Percentiles rank a stretch among this genome's conserved stretches.
Conservation (phyloP, 2,329 filamentous ascomycete species). For the Fusarium praegraminearum region DNA sequence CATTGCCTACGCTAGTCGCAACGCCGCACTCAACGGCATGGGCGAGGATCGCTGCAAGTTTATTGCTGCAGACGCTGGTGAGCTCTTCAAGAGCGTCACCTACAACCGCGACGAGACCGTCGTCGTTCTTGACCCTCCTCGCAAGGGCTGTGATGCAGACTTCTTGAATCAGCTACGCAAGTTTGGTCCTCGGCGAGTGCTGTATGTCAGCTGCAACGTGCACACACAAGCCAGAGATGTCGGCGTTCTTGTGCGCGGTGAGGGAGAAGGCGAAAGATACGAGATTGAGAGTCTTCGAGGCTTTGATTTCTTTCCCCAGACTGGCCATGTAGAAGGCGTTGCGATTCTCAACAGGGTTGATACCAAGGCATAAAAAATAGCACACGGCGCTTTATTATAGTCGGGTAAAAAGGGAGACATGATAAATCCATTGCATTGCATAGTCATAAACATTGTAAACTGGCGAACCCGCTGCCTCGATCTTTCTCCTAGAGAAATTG, state of each 20-base stretch:
- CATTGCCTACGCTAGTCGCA: slow-evolving; percentile 81
- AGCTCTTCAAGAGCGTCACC: slow-evolving; percentile 80
- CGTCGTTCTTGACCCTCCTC: slow-evolving; percentile 95
- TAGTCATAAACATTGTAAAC: slow-evolving; percentile 37
- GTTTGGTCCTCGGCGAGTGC: slow-evolving; percentile 82
- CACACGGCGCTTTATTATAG: slow-evolving; percentile 25
- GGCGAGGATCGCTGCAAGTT: slow-evolving; percentile 78
- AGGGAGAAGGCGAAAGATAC: slow-evolving; percentile 68
- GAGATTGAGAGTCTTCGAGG: slow-evolving; percentile 90
- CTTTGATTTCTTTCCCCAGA: slow-evolving; percentile 98
- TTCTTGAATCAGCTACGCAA: slow-evolving; percentile 85
- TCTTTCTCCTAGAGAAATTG: slow-evolving; percentile 9
- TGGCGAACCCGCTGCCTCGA: slow-evolving; percentile 27
- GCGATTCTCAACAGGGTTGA: slow-evolving; percentile 71
- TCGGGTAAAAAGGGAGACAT: slow-evolving; percentile 15
- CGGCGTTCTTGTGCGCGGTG: slow-evolving; percentile 83
- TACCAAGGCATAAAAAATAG: slow-evolving; percentile 32
- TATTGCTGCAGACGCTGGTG: slow-evolving; percentile 86
- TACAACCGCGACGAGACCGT: slow-evolving; percentile 86
- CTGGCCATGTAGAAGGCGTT: slow-evolving; percentile 76
- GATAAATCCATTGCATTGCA: slow-evolving; percentile 31
- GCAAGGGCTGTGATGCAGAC: slow-evolving; percentile 90
- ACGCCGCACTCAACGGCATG: slow-evolving; percentile 82
- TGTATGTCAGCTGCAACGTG: slow-evolving; percentile 98
- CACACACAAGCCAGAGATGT: slow-evolving; percentile 97